Conservation (phyloP, 2,329 filamentous ascomycete species). For the Volutella citrinella region DNA sequence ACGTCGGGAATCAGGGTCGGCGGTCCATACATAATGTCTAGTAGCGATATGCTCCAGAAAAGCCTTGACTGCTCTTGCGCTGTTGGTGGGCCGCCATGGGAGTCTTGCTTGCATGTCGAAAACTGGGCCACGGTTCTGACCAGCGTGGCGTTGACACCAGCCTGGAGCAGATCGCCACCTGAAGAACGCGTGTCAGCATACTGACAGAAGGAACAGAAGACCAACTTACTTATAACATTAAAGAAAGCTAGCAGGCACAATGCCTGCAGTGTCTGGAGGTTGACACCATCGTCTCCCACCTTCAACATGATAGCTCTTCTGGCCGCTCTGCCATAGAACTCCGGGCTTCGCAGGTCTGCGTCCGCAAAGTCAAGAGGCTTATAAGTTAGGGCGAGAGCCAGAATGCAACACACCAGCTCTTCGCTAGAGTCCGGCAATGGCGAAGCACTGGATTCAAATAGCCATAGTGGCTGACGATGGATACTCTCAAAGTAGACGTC, state of each 20-base stretch:
- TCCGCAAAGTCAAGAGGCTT: rapidly evolving
- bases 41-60: slow-evolving; percentile 8
- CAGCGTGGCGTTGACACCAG: slow-evolving; percentile 11
- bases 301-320: slow-evolving; percentile 10
- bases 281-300: slow-evolving; percentile 6
- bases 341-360: background rate
- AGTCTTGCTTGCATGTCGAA: background rate
- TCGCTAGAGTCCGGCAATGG: background rate
- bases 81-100: too few relatives aligned
- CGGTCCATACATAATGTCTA: slow-evolving; percentile 1
- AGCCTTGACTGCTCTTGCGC: background rate
- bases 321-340: slow-evolving; percentile 3
- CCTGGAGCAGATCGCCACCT: slow-evolving; percentile 8
- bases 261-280: slow-evolving; percentile 4
- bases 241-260: slow-evolving; percentile 10
- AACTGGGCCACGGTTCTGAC: slow-evolving; percentile 8
- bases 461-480: slow-evolving; percentile 14
- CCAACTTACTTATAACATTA: slow-evolving; percentile 3
- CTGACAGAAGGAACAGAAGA: rapidly evolving
- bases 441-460: slow-evolving; percentile 1
- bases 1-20: background rate
- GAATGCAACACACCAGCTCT: slow-evolving; percentile 3
- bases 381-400: slow-evolving; percentile 6
- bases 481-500: slow-evolving; percentile 11
- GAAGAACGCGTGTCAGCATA: background rate